A percentile compares a stretch with the other conserved stretches of the same genome.
These are phyloP conservation scores for Phaffia rhodozyma DNA, from an alignment of 1,284 basidiomycete genomes.

Conservation along the genomic window DNA sequence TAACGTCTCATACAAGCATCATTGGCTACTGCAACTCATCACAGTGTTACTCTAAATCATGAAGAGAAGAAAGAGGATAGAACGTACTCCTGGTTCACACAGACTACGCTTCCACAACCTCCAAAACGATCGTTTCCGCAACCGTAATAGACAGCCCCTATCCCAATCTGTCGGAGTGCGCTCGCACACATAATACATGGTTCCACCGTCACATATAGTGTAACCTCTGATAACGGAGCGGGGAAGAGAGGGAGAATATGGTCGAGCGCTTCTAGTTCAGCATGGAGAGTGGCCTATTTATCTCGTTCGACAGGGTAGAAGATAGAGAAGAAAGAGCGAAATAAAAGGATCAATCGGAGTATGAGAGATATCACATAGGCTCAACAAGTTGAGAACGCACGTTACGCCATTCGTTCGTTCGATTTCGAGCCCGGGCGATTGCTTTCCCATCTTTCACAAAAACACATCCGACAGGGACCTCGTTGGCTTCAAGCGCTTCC, in stretches of 20 bases:
- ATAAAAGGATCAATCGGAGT: neutral
- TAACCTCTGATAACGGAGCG: constrained; percentile 60
- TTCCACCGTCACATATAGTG: constrained; percentile 95
- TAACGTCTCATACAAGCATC: neutral
- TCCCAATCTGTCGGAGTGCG: constrained; percentile 84
- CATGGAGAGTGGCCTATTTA: constrained; percentile 84
- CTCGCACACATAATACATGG: constrained; percentile 99
- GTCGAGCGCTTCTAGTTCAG: constrained; percentile 95
- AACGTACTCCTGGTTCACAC: constrained; percentile 63
- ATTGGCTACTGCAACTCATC: neutral
- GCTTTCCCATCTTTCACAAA: constrained; percentile 67
- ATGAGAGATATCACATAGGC: neutral
- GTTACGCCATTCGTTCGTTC: constrained; percentile 88
- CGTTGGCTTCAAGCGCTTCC: constrained; percentile 70
- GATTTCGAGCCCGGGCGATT: constrained; percentile 78
- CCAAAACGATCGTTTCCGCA: constrained; percentile 96
- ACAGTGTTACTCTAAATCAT: neutral
- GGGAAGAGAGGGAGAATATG: constrained; percentile 56
- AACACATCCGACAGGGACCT: constrained; percentile 95
- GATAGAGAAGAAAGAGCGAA: neutral
- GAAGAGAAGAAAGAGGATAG: constrained; percentile 8
- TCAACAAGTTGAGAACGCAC: constrained; percentile 37
- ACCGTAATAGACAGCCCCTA: constrained; percentile 82
- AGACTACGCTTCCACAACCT: constrained; percentile 88
- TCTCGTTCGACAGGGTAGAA: neutral